These are phyloP conservation scores for Sporothrix schenckii DNA, from an alignment of 2,329 filamentous ascomycete species.

Conservation along the genomic window DNA sequence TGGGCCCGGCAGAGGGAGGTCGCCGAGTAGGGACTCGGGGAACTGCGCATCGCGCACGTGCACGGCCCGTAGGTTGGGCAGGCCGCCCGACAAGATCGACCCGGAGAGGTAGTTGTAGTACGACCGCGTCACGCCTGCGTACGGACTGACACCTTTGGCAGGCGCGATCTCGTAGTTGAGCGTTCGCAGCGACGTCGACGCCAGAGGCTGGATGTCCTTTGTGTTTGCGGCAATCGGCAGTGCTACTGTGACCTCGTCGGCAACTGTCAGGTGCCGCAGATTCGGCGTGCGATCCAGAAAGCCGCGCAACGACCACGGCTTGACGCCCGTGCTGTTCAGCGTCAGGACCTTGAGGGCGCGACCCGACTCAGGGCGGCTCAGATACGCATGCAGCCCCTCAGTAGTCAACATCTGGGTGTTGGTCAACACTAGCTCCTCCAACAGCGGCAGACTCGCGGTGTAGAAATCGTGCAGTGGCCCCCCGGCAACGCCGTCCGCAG, in stretches of 20 bases:
- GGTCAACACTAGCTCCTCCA: slow-evolving; percentile 73
- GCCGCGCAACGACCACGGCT: slow-evolving; percentile 61
- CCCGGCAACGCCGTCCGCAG: neutral
- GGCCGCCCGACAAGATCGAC: slow-evolving; percentile 74
- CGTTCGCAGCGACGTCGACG: slow-evolving; percentile 68
- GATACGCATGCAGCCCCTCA: slow-evolving; percentile 68
- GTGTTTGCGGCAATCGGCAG: slow-evolving; percentile 54
- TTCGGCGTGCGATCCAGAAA: slow-evolving; percentile 61
- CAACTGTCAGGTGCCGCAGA: slow-evolving; percentile 61
- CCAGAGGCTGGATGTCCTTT: slow-evolving; percentile 60
- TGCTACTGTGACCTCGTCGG: slow-evolving; percentile 53
- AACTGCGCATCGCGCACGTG: slow-evolving; percentile 87
- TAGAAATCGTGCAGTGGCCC: slow-evolving; percentile 46
- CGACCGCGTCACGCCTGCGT: slow-evolving; percentile 54
- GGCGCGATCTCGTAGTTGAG: slow-evolving; percentile 83
- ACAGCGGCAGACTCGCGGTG: slow-evolving; percentile 71
- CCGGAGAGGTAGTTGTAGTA: slow-evolving; percentile 86
- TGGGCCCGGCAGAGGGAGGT: slow-evolving; percentile 54
- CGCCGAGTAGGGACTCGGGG: slow-evolving; percentile 72
- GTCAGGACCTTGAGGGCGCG: slow-evolving; percentile 67
- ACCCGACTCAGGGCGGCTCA: slow-evolving; percentile 63
- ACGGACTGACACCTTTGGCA: slow-evolving; percentile 59
- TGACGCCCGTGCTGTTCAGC: slow-evolving; percentile 72
- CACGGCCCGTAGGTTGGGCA: slow-evolving; percentile 73
- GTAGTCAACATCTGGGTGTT: slow-evolving; percentile 72